Percentiles rank a stretch among this genome's conserved stretches.
These are phyloP conservation scores for Schwanniomyces sp. DNA, from an alignment of 805 yeast species.

Conservation along the genomic window DNA sequence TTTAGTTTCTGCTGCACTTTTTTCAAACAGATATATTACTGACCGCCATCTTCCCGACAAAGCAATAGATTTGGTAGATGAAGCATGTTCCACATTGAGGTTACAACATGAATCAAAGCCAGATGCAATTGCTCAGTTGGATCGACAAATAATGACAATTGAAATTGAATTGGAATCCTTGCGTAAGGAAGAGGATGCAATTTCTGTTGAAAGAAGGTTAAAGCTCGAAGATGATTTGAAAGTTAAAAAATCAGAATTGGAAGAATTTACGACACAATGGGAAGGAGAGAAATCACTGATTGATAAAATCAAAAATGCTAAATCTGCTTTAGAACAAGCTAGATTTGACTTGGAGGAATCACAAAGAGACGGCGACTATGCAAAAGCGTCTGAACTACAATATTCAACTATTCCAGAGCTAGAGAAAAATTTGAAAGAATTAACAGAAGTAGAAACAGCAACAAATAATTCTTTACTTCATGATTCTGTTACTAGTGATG, in stretches of 20 bases:
- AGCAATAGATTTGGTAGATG: conserved; percentile 95
- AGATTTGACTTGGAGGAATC: conserved; percentile 78
- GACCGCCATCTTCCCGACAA: conserved; percentile 93
- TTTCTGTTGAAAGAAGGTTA: conserved; percentile 76
- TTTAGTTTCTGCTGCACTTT: conserved; percentile 87
- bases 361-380: conserved; percentile 85
- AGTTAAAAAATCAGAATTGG: conserved; percentile 61
- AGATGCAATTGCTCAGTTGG: conserved; percentile 86
- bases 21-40: conserved; percentile 86
- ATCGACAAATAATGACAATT: conserved; percentile 87
- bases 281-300: conserved; percentile 76
- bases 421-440: conserved; percentile 56
- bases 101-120: conserved; percentile 97
- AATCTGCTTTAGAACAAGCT: conserved; percentile 81
- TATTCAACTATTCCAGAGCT: conserved; percentile 84
- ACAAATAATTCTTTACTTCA: conserved; percentile 53
- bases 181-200: conserved; percentile 85
- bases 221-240: conserved; percentile 68
- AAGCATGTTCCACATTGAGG: conserved; percentile 92
- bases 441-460: conserved; percentile 35
- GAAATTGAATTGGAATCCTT: conserved; percentile 93
- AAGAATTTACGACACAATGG: conserved; percentile 81
- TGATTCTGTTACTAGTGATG: conserved; percentile 92
- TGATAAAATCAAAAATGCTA: conserved; percentile 75
- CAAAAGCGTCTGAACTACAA: conserved; percentile 83